These are phyloP conservation scores for Prunus salicina DNA, from an alignment of 306 rosid species.

Conservation along the genomic window DNA sequence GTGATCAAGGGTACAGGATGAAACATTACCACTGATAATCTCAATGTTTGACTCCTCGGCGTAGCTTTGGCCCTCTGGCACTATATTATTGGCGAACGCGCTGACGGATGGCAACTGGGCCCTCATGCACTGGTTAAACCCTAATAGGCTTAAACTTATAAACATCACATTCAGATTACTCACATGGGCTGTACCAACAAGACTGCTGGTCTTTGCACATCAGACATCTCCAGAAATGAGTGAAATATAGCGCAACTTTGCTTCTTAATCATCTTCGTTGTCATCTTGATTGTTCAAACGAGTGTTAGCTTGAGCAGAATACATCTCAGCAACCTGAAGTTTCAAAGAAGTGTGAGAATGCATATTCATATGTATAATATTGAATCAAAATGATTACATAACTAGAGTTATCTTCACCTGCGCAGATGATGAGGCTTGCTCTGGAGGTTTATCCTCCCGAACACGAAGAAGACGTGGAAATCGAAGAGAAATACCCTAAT, in stretches of 20 bases:
- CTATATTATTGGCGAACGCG: background rate
- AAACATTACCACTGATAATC: background rate
- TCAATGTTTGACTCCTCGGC: background rate
- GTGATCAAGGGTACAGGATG: background rate
- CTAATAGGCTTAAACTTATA: background rate
- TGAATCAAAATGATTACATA: background rate
- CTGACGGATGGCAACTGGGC: background rate
- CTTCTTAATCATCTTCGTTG: constrained; percentile 58
- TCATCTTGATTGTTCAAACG: constrained; percentile 53
- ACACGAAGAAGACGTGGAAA: constrained; percentile 80
- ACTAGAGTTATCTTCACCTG: constrained; percentile 44
- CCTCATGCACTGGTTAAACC: background rate
- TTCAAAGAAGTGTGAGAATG: background rate
- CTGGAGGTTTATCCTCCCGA: constrained; percentile 83
- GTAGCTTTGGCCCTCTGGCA: background rate
- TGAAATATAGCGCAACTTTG: constrained; percentile 1
- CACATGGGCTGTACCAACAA: background rate
- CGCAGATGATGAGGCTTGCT: constrained; percentile 79
- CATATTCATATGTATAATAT: background rate
- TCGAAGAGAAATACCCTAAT: constrained; percentile 86
- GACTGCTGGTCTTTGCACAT: constrained; percentile 11
- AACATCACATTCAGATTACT: background rate
- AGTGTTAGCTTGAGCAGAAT: constrained; percentile 65
- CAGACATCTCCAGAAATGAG: constrained; percentile 16
- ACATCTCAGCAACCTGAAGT: constrained; percentile 89